Percentiles rank a stretch among this genome's conserved stretches.
phyloP scores from a whole-genome alignment of 441 rosid species.

The Croton setiger region DNA sequence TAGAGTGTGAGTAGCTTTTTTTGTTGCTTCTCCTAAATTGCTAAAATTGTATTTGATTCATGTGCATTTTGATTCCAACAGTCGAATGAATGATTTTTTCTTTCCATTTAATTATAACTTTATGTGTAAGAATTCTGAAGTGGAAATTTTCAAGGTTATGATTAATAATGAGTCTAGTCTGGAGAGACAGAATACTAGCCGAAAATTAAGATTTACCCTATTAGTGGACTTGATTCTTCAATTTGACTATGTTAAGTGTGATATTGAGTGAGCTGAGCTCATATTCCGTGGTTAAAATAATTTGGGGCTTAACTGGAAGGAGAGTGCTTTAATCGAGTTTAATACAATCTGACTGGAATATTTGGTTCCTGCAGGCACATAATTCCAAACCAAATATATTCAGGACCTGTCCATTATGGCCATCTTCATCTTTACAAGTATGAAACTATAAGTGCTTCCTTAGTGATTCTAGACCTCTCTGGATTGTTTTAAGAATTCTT shows the following conservation, averaged over 20 bases:
- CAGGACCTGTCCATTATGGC: conserved; percentile 48
- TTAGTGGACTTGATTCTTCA: background rate
- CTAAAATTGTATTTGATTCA: background rate
- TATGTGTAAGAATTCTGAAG: background rate
- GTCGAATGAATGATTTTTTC: background rate
- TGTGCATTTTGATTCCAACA: background rate
- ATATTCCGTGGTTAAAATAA: background rate
- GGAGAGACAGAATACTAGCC: background rate
- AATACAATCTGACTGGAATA: conserved; percentile 58
- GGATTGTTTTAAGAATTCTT: conserved; percentile 19
- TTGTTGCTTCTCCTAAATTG: conserved; percentile 20
- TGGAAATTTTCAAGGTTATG: background rate
- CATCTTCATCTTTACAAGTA: conserved; percentile 66
- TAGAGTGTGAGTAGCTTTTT: conserved; percentile 45
- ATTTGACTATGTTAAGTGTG: background rate
- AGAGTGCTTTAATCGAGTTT: conserved; percentile 35
- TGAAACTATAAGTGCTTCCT: conserved; percentile 32
- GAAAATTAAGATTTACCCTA: background rate
- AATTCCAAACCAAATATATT: conserved; percentile 51
- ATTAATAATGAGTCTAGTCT: background rate
- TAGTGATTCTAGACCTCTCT: conserved; percentile 20
- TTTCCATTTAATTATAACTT: background rate
- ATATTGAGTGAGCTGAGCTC: conserved; percentile 2
- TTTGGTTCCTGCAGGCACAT: conserved; percentile 99
- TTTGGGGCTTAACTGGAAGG: conserved; percentile 11